Evolutionary conservation across 106 monocot species (phyloP), one percentile per base, ranked within the genome.

Genomic region (Acorus calamus): DNA sequence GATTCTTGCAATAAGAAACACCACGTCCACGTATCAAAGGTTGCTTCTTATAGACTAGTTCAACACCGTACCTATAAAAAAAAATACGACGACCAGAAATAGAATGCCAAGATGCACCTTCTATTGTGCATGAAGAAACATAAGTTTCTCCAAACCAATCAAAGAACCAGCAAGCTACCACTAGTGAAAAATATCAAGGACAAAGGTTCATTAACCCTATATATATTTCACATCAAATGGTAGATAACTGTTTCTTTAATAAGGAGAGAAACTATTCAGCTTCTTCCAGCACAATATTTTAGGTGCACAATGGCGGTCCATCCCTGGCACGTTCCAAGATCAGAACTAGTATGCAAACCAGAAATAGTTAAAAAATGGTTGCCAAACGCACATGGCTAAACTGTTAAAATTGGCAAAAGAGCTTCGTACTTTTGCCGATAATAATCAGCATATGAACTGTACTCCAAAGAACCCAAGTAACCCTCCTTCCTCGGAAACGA

Each of bases 1-100:
- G 87, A 79, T 98, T 98, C 65, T 98, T 98, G 87, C 96, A 98
- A 79, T 98, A 91, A 48, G 96, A 98, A 61, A 98, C 91, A 71
- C 96, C 96, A 12, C 96, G 84, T 60, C 80, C 96, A 66, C 91
- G 79, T 72, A 98, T 82, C 44, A 98, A 82, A 76, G 96, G 91
- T 55, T 98, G 96, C 63, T 81, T 88, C 76, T 91, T 98, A 68
- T 85, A 78, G 42, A 91, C 76, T 56, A 98, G 73, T 49, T 98
- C 83, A 41, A 98, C 96, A 48, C 96, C 96, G 66, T 98, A 98
- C 63, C 96, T 98, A 69, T 3, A 72, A 81, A 42, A 52, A n/a
- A 55, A 49, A 52, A 4, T 14, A 43, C 55, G 28, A 28, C 28
- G 28, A 48, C 49, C 57, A 74, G 48, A 76, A 68, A 72, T 71